These are phyloP conservation scores for Trichoderma citrinoviride DNA, from an alignment of 2,329 filamentous ascomycete genomes.

Conservation along the genomic window DNA sequence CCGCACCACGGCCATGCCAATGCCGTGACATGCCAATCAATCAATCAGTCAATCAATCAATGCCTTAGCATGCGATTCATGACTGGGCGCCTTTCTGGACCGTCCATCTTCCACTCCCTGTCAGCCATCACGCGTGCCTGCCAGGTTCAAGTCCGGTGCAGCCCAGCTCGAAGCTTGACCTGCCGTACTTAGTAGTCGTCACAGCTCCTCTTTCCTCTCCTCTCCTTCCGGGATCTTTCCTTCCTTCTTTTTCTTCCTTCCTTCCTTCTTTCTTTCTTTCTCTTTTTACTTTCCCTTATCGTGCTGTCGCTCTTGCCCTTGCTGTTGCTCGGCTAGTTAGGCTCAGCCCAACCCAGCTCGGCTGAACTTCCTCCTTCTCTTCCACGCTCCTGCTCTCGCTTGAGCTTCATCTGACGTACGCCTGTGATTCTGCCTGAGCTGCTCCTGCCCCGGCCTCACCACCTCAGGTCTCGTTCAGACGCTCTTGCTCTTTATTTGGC, in stretches of 20 bases:
- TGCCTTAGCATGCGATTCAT: not conserved
- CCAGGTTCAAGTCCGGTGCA: not conserved
- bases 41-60: no score
- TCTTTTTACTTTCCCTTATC: no score
- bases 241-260: not conserved
- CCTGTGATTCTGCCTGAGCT: not conserved
- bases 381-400: not conserved
- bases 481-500: not conserved
- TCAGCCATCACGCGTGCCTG: not conserved
- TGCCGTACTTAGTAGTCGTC: not conserved
- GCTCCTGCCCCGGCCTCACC: not conserved
- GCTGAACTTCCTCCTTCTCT: not conserved
- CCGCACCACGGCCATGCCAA: not conserved
- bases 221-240: not conserved
- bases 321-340: not conserved
- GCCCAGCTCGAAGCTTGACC: no score
- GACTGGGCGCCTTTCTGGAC: not conserved
- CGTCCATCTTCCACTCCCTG: not conserved
- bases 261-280: not conserved
- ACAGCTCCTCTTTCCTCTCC: not conserved
- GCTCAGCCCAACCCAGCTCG: not conserved
- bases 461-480: not conserved
- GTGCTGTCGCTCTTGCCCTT: no score
- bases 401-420: not conserved
- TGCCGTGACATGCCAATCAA: not conserved